Percentiles rank a stretch among this genome's conserved stretches.
Evolutionary conservation across 441 rosid species (phyloP).

Genomic region (Arabidopsis lyrata): DNA sequence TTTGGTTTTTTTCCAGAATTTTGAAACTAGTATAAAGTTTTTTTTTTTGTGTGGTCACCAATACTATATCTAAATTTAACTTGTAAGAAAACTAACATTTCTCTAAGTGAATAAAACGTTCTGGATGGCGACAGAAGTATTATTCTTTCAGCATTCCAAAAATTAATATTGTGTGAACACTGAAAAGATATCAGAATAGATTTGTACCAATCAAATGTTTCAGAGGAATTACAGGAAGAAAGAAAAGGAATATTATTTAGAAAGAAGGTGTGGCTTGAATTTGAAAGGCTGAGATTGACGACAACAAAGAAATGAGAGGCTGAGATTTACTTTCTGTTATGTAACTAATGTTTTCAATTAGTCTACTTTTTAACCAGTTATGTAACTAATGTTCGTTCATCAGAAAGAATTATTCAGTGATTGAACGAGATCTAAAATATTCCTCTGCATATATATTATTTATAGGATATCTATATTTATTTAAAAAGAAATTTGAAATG

Average conservation of each 20-base stretch:
- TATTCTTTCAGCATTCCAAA: slow-evolving; percentile 22
- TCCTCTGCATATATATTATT: background rate
- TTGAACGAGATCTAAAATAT: background rate
- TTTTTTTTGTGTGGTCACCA: background rate
- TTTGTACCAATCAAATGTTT: slow-evolving; percentile 5
- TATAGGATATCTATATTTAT: background rate
- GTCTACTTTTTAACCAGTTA: no score
- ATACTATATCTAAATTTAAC: background rate
- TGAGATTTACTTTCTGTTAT: background rate
- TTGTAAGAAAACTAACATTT: background rate
- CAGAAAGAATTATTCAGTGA: background rate
- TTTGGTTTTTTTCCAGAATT: background rate
- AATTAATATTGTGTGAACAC: background rate
- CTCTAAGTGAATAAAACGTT: background rate
- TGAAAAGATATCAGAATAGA: slow-evolving; percentile 10
- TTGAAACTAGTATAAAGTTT: background rate
- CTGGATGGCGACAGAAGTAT: background rate
- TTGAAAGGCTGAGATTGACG: slow-evolving; percentile 1
- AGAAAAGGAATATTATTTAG: background rate
- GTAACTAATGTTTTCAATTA: no score
- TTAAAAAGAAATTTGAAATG: background rate
- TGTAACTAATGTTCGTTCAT: background rate
- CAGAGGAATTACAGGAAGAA: background rate
- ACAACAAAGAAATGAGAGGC: background rate
- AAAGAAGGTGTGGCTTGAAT: background rate